Evolutionary conservation across 805 yeast genomes (phyloP), one percentile per base, ranked within the genome.

Genomic region (Spathaspora boniae): DNA sequence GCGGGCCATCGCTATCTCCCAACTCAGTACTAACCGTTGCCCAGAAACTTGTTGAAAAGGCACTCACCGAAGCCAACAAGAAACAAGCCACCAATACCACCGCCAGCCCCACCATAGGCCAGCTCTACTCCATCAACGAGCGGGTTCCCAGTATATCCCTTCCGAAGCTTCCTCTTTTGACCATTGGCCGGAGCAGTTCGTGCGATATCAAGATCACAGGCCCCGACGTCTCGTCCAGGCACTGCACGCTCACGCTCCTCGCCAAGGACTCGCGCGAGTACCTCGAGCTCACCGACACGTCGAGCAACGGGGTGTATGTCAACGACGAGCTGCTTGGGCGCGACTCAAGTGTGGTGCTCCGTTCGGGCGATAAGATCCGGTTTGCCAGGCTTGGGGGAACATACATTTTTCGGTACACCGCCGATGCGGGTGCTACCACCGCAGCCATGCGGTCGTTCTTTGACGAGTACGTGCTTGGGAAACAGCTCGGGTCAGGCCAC

Each of bases 401-500:
- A 1, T 77, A 64, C 42, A 56, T 77, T 11, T 73, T 77, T 48
- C 61, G 76, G 26, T 77, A 76, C 43, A 36, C 39, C 23, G 48
- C 36, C 32, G 65, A 61, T 53, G 37, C 46, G 43, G 33, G 54
- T 41, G 33, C 22, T 6, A 42, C 25, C 33, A 47, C 37, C 34
- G 46, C 36, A 32, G 23, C 36, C 36, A 54, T 36, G n/a, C 45
- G 42, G 18, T 67, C 82, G 2, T 76, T 83, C 36, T 76, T 72
- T 42, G 84, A 80, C 48, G 71, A 72, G 38, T 76, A 74, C 46
- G 62, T 72, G 5, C 40, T 76, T 14, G 86, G 85, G 0, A 68
- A 65, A 37, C 76, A 79, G 43, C 57, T 84, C 16, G 93, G 93
- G 0, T 61, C 82, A 4, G 93, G 93, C 0, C 91, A 84, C 56